Base-by-base conservation (phyloP, 495 filamentous ascomycete genomes). In the Physcia stellaris region DNA sequence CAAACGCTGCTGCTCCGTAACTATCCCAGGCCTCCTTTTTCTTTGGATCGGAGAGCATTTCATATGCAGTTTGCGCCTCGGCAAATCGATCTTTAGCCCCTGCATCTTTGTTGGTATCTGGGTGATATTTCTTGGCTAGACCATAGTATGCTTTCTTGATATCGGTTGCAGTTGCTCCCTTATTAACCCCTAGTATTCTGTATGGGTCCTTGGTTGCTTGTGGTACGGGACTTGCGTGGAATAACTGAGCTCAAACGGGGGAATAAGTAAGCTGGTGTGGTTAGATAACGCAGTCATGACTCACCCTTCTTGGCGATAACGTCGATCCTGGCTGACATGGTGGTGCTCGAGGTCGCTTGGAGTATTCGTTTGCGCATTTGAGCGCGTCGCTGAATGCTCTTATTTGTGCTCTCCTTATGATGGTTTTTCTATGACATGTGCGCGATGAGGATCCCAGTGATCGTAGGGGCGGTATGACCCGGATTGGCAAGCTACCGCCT, bases 71-170 rank as follows among this genome's bases (percentile, higher is more conserved):
- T 55, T 95, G 90, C 38, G 90, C 81, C 45, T 94, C 90, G 31
- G 77, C 66, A 53, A 98, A 98, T 51, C 82, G 88, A 38, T 96
- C 90, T 56, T 95, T 95, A 22, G 90, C 88, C 5, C 63, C 65
- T 6, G 85, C 54, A 37, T 94, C 90, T 60, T 95, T 98, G 64
- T 94, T 96, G 26, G 90, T 94, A 58, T 98, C 90, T 6, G 90
- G 90, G 51, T 98, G 90, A 55, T 77, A 98, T 54, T 95, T 96
- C 61, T 96, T 96, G n/a, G 90, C 90, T 43, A 94, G 64, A 37
- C 85, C 79, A 57, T 98, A 98, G 65, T 98, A 98, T 2, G 90
- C 88, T 59, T 95, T 96, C 54, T 98, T 98, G 51, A 98, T 94
- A 5, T 95, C 92, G 39, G 75, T 54, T 4, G 83, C 59, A n/a